Evolutionary conservation across 2,329 filamentous ascomycete genomes (phyloP), one percentile per base, ranked within the genome.

Genomic region (Hypoxylon sp.): DNA sequence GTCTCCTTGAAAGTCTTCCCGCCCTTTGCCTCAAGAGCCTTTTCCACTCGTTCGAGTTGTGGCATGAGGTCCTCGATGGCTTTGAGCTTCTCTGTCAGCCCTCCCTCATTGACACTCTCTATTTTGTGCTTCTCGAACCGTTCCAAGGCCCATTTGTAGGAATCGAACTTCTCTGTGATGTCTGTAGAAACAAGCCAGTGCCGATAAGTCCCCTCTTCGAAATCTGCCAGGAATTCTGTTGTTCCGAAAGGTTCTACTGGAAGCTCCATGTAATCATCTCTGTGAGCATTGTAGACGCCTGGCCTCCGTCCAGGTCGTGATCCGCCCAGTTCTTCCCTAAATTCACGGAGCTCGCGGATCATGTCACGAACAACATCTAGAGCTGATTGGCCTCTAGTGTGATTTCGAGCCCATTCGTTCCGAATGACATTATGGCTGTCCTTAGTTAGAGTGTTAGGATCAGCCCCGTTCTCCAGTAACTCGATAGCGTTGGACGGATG

Each of bases 1-100:
- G 93, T 79, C 51, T 94, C 87, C 11, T 79, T 75, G 75, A 92
- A 94, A 0, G 86, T 86, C 78, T 93, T 94, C 1, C 86, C 92
- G 0, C 87, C 89, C 63, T 84, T 87, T 3, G 80, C 78, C 1
- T 90, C 46, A 19, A 95, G 79, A 1, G 78, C 73, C 1, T 80
- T 74, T 73, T 92, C 87, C 1, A 93, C 78, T 19, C 81, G 75
- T 70, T 89, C 81, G 39, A 91, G 86, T 1, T 86, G 83, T 0
- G 75, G 69, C 13, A 90, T 80, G 13, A 87, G 75, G 6, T 83
- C 79, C 9, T 83, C 70, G 17, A 93, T 84, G 0, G 86, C 87
- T 5, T 81, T 80, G 54, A 82, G 81, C 77, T 92, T 93, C 76
- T 88, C 85, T 2, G 78, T 63, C 0, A 80, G 35, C 2, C 80